A percentile compares a stretch with the other conserved stretches of the same genome.
Conservation (phyloP, 805 yeast species). For the Maudiozyma turicensis region DNA sequence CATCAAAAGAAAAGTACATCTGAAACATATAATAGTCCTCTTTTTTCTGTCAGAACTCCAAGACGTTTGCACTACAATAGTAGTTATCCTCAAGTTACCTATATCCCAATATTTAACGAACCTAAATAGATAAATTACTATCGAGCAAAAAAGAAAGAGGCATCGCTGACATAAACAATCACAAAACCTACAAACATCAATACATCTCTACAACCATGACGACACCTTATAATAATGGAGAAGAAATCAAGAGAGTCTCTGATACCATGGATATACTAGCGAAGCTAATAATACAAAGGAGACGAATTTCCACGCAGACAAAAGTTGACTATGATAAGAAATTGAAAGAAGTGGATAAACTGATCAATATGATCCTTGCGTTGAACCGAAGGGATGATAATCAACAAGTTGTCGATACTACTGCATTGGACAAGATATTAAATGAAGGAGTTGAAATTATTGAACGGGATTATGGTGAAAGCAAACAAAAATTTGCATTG, state of each 20-base stretch:
- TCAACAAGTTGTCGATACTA: conserved; percentile 7
- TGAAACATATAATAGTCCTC: too few relatives aligned
- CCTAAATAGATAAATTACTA: too few relatives aligned
- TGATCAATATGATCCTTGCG: conserved; percentile 14
- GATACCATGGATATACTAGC: conserved; percentile 30
- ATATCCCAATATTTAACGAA: too few relatives aligned
- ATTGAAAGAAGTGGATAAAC: conserved; percentile 15
- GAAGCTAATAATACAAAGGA: conserved; percentile 29
- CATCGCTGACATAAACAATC: not conserved
- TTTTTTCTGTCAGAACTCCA: too few relatives aligned
- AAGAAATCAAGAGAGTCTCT: conserved; percentile 15
- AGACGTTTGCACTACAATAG: too few relatives aligned
- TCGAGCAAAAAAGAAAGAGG: not conserved
- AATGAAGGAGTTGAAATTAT: conserved; percentile 16
- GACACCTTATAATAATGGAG: conserved; percentile 1
- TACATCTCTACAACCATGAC: not conserved
- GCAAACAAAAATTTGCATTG: conserved; percentile 16
- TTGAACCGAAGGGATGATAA: conserved; percentile 1
- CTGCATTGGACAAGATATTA: conserved; percentile 12
- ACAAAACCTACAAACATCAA: too few relatives aligned
- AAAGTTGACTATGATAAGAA: conserved; percentile 19
- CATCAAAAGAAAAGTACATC: too few relatives aligned
- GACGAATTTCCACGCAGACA: conserved; percentile 13
- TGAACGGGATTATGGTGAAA: conserved; percentile 8
- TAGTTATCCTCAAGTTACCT: too few relatives aligned